Percentiles rank a stretch among this genome's conserved stretches.
phyloP scores from a whole-genome alignment of 371 early-diverging fungal genomes.

The Chytridiales sp. region DNA sequence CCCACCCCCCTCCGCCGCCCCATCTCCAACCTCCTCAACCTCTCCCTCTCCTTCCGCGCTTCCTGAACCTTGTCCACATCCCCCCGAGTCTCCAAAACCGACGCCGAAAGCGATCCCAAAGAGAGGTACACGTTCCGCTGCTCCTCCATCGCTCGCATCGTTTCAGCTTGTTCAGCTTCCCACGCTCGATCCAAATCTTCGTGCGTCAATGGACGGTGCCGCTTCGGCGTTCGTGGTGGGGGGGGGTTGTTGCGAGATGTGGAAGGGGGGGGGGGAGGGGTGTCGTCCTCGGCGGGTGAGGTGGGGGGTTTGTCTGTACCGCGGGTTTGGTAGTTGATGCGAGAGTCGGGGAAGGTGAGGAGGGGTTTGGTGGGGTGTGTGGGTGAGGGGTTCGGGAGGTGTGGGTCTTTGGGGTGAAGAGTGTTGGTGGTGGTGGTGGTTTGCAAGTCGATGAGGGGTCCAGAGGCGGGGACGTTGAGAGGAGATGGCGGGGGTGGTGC shows the following conservation, averaged over 20 bases:
- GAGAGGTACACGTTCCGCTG: conserved; percentile 10
- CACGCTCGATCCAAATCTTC: conserved; percentile 21
- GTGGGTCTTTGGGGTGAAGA: too few relatives aligned
- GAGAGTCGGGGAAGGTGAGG: conserved; percentile 5
- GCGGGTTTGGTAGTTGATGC: conserved; percentile 7
- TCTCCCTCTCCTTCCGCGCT: conserved; percentile 2
- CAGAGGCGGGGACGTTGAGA: too few relatives aligned
- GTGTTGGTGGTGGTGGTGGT: too few relatives aligned
- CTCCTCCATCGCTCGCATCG: conserved; percentile 1
- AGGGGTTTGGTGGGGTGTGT: background rate
- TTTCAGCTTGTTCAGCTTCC: conserved; percentile 16
- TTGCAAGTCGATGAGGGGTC: too few relatives aligned
- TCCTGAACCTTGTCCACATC: background rate
- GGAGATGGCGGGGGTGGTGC: too few relatives aligned
- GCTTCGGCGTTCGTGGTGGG: conserved; percentile 5
- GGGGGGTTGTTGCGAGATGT: background rate
- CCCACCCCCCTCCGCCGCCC: background rate
- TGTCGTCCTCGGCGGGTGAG: background rate
- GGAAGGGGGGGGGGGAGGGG: background rate
- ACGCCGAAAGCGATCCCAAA: background rate
- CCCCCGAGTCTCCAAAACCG: background rate
- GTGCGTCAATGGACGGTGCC: background rate
- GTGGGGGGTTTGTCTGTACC: background rate
- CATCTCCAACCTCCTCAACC: conserved; percentile 2
- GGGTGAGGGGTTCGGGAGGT: too few relatives aligned